These are phyloP conservation scores for Echites panduratus DNA, from an alignment of 257 asterid genomes.

Conservation along the genomic window DNA sequence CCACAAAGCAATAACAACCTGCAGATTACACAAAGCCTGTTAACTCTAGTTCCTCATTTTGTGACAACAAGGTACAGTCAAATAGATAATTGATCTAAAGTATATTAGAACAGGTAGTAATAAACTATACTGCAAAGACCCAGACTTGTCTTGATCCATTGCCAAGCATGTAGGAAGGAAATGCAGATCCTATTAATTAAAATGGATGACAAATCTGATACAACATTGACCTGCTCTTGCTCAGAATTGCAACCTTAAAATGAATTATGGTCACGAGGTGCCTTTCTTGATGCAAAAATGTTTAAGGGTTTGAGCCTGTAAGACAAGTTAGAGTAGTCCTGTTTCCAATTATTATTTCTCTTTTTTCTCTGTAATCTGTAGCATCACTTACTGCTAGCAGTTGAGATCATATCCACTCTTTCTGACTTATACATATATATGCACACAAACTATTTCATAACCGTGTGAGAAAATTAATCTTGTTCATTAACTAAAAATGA, in stretches of 20 bases:
- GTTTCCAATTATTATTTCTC: neutral
- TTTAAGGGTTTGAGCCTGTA: neutral
- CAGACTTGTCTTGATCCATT: neutral
- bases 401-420: neutral
- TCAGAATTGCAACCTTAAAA: neutral
- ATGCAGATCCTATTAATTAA: neutral
- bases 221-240: neutral
- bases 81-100: constrained; percentile 1
- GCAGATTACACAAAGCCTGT: constrained; percentile 36
- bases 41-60: neutral
- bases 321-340: neutral
- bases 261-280: neutral
- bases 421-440: neutral
- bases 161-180: neutral
- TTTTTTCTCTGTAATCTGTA: neutral
- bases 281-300: neutral
- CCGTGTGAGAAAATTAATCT: neutral
- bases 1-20: constrained; percentile 94
- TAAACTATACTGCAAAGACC: neutral
- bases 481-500: neutral
- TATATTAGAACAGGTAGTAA: neutral
- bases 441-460: neutral
- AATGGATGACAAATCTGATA: neutral
- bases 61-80: neutral
- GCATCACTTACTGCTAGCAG: neutral